Evolutionary conservation across 495 filamentous ascomycete genomes (phyloP), one percentile per base, ranked within the genome.

Genomic region (Mycothermus thermophilus): DNA sequence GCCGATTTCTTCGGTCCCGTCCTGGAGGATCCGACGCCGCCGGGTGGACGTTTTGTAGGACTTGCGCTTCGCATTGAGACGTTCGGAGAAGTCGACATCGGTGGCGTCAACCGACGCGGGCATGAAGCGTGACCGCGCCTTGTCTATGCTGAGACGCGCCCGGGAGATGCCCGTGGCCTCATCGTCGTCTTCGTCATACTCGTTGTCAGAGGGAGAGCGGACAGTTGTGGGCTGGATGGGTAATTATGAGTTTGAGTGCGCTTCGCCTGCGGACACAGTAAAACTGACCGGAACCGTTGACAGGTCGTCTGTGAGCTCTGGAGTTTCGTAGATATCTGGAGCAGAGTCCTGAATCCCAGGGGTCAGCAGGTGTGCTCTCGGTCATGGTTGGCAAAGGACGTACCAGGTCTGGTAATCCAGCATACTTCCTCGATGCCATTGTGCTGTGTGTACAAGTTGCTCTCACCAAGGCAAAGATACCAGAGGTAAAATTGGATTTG

Each of bases 321-420:
- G 87, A 30, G 87, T 94, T 61, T 93, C 87, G 62, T 95, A 95
- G 48, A 92, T 80, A 51, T 93, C 87, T 55, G 86, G 87, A 16
- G 85, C 83, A 16, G 74, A 77, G 52, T 95, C 87, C 84, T 90
- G 40, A 24, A 8, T 8, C 2, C 3, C 4, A 21, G 6, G 9
- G n/a, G 46, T 50, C 36, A 45, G 31, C 27, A 5, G 13, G 11
- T 12, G 12, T 20, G 26, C 13, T 3, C 9, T n/a, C n/a, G n/a
- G n/a, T n/a, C 10, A 25, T 25, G 6, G 4, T 20, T 32, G 13
- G 27, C 11, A 37, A 32, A 16, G 8, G 21, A 19, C 68, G 46
- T 64, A 90, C 83, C 49, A 93, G 58, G 52, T 93, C 84, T 38
- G 83, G 83, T 38, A 93, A 67, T 37, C 72, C 79, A 34, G 82